phyloP scores from a whole-genome alignment of 2,329 filamentous ascomycete genomes.

The Tolypocladium amazonense region DNA sequence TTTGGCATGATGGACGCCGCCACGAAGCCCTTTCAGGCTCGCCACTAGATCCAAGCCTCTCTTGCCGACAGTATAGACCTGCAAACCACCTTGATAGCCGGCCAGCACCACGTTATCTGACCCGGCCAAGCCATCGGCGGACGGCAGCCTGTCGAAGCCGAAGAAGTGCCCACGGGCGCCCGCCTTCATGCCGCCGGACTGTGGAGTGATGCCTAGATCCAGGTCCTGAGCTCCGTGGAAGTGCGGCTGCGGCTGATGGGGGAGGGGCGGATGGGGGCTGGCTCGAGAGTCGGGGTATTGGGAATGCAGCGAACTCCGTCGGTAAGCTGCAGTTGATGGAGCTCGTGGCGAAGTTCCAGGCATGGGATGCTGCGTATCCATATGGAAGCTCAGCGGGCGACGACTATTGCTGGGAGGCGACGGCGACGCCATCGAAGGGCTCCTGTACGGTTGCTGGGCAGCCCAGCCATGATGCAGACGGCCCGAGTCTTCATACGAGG shows the following conservation, averaged over 20 bases:
- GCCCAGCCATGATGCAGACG: constrained; percentile 32
- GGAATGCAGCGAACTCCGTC: constrained; percentile 41
- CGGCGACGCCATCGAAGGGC: constrained; percentile 31
- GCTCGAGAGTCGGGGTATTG: constrained; percentile 35
- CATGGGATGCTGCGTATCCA: constrained; percentile 33
- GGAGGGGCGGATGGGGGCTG: constrained; percentile 48
- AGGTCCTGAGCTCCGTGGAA: constrained; percentile 68
- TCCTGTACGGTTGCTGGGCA: constrained; percentile 34
- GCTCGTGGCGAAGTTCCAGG: constrained; percentile 28
- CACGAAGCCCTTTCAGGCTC: constrained; percentile 65
- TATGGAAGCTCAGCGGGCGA: constrained; percentile 45
- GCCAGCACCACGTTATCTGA: constrained; percentile 60
- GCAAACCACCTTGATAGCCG: constrained; percentile 70
- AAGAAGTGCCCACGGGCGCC: constrained; percentile 68
- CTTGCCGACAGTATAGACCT: constrained; percentile 64
- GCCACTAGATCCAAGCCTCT: constrained; percentile 60
- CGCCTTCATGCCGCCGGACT: constrained; percentile 46
- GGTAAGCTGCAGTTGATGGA: constrained; percentile 19
- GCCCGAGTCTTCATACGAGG: constrained; percentile 38
- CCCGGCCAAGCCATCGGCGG: constrained; percentile 23
- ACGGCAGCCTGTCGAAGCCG: constrained; percentile 65
- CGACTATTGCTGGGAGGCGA: constrained; percentile 25
- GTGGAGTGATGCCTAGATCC: constrained; percentile 53
- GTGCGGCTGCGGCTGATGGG: constrained; percentile 66
- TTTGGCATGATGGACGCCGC: constrained; percentile 72